phyloP scores from a whole-genome alignment of 495 filamentous ascomycete genomes.

The Xylaria palmicola region DNA sequence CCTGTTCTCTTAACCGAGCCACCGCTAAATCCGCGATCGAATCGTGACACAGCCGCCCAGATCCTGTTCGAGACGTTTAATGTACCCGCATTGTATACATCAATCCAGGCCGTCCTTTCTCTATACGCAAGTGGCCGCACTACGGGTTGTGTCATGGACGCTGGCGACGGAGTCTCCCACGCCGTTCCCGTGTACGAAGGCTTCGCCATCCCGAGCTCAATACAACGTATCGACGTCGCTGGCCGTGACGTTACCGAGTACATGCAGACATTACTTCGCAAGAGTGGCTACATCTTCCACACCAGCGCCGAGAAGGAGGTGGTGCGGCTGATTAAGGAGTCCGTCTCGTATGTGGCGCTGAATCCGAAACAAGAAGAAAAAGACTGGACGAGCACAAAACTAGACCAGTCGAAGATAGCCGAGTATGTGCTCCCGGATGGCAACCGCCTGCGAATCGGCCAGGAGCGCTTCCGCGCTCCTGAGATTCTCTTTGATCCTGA shows the following conservation, averaged over 20 bases:
- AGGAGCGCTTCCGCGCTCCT: slow-evolving; percentile 88
- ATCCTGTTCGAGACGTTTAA: slow-evolving; percentile 99
- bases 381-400: slow-evolving; percentile 75
- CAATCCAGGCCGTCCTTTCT: slow-evolving; percentile 95
- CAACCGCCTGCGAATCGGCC: slow-evolving; percentile 44
- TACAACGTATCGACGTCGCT: slow-evolving; percentile 93
- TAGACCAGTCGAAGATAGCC: slow-evolving; percentile 65
- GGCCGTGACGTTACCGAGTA: slow-evolving; percentile 98
- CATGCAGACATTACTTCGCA: slow-evolving; percentile 85
- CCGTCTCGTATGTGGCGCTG: slow-evolving; percentile 83
- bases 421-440: slow-evolving; percentile 93
- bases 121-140: slow-evolving; percentile 96
- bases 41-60: slow-evolving; percentile 95
- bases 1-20: slow-evolving; percentile 96
- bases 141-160: slow-evolving; percentile 92
- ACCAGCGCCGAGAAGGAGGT: slow-evolving; percentile 98
- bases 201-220: slow-evolving; percentile 93
- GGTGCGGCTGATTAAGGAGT: slow-evolving; percentile 95
- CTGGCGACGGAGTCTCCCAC: slow-evolving; percentile 95
- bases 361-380: slow-evolving; percentile 95
- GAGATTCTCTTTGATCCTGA: slow-evolving; percentile 98
- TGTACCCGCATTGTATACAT: slow-evolving; percentile 92
- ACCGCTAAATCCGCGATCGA: slow-evolving; percentile 90
- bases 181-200: slow-evolving; percentile 97
- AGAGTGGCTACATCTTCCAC: slow-evolving; percentile 91